phyloP scores from a whole-genome alignment of 352 stramenopile species.

The Thalassiosira hispida region DNA sequence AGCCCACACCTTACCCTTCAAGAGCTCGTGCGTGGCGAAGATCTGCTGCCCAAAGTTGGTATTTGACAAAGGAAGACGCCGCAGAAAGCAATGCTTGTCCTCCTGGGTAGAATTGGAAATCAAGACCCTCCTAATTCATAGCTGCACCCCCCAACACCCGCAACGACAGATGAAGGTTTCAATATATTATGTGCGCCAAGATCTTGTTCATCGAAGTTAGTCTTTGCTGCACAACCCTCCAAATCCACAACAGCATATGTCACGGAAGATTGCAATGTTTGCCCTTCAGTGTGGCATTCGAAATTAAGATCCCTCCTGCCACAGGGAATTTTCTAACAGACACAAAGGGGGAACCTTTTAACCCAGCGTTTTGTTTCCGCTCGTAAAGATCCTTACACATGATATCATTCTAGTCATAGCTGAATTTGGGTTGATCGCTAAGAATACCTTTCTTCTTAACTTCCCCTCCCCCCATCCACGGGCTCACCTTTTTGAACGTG shows the following conservation, averaged over 20 bases:
- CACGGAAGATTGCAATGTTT: neutral
- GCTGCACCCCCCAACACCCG: too few species aligned
- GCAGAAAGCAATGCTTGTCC: too few species aligned
- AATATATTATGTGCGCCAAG: too few species aligned
- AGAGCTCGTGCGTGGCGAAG: too few species aligned
- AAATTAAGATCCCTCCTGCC: too few species aligned
- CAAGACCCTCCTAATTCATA: too few species aligned
- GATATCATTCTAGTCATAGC: neutral
- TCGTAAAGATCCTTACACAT: neutral
- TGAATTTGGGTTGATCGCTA: neutral
- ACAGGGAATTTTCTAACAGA: neutral
- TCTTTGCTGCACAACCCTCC: neutral
- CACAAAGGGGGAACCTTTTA: neutral
- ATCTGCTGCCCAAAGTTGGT: too few species aligned
- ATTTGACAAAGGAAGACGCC: too few species aligned
- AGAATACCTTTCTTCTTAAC: neutral
- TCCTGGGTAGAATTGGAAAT: too few species aligned
- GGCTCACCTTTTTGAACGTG: neutral
- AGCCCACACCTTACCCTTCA: too few species aligned
- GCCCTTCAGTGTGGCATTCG: neutral
- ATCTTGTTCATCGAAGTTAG: too few species aligned
- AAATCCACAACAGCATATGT: neutral
- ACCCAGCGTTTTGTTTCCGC: neutral
- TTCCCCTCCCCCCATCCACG: neutral
- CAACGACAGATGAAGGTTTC: too few species aligned